These are phyloP conservation scores for Arabidopsis lyrata DNA, from an alignment of 441 rosid species.

Conservation along the genomic window DNA sequence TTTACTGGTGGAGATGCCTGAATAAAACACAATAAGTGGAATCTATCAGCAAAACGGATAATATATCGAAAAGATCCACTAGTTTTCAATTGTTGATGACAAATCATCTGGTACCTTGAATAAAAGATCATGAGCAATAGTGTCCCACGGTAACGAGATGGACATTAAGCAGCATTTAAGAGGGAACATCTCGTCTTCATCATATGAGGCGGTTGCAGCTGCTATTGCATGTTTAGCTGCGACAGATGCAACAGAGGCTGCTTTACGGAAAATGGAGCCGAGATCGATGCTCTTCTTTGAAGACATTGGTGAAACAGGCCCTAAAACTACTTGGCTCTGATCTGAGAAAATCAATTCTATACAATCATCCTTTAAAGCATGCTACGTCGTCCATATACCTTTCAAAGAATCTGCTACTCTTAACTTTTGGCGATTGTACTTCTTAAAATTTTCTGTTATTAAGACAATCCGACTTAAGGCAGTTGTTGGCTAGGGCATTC, in stretches of 20 bases:
- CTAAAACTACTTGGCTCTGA: constrained; percentile 86
- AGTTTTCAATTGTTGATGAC: not conserved
- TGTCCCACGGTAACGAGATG: constrained; percentile 91
- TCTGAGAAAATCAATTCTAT: constrained; percentile 60
- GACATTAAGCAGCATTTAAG: constrained; percentile 96
- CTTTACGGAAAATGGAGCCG: constrained; percentile 84
- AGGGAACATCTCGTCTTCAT: constrained; percentile 86
- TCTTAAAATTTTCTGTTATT: too few species aligned
- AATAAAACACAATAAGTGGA: constrained; percentile 29
- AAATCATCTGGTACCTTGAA: constrained; percentile 64
- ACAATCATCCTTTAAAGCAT: constrained; percentile 41
- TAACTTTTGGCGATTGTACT: not conserved
- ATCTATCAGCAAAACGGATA: constrained; percentile 1
- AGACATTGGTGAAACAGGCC: constrained; percentile 82
- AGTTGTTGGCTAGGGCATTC: not conserved
- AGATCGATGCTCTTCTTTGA: constrained; percentile 82
- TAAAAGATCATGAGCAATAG: constrained; percentile 87
- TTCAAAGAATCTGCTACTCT: constrained; percentile 1
- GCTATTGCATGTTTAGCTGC: constrained; percentile 98
- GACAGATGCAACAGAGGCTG: constrained; percentile 89
- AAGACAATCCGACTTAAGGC: not conserved
- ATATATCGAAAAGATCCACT: not conserved
- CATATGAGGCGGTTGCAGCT: constrained; percentile 68
- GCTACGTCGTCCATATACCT: constrained; percentile 28
- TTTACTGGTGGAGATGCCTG: constrained; percentile 75